These are phyloP conservation scores for Eremothecium cymbalariae DNA, from an alignment of 1,139 yeast genomes.

Conservation along the genomic window DNA sequence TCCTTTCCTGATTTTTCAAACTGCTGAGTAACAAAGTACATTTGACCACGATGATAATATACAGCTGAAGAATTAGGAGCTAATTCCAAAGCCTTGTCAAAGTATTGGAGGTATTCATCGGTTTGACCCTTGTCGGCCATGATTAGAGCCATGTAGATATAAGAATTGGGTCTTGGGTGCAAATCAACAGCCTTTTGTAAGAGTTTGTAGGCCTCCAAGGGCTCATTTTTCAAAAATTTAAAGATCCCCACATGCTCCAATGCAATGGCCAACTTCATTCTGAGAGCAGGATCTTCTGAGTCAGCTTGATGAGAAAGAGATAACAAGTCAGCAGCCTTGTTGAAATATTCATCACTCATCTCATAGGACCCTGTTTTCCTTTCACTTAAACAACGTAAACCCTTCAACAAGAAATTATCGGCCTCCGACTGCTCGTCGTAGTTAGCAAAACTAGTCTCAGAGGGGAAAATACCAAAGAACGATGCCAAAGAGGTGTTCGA, in stretches of 20 bases:
- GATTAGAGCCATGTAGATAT: slow-evolving; percentile 75
- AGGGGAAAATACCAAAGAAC: slow-evolving; percentile 58
- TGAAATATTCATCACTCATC: slow-evolving; percentile 59
- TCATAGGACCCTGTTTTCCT: slow-evolving; percentile 68
- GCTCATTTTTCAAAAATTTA: slow-evolving; percentile 72
- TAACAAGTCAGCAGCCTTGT: slow-evolving; percentile 57
- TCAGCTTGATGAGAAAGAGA: slow-evolving; percentile 32
- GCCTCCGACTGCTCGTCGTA: slow-evolving; percentile 45
- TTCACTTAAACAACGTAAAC: slow-evolving; percentile 51
- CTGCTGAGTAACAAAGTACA: slow-evolving; percentile 72
- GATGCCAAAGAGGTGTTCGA: slow-evolving; percentile 80
- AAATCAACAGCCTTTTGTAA: slow-evolving; percentile 58
- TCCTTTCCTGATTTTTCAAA: slow-evolving; percentile 63
- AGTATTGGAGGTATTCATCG: slow-evolving; percentile 43
- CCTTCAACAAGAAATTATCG: slow-evolving; percentile 61
- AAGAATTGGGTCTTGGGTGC: slow-evolving; percentile 73
- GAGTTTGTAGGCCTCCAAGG: slow-evolving; percentile 50
- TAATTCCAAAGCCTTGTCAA: slow-evolving; percentile 61
- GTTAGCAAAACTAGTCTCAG: slow-evolving; percentile 29
- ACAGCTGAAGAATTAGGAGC: slow-evolving; percentile 73
- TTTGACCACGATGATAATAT: slow-evolving; percentile 92
- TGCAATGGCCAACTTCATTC: slow-evolving; percentile 56
- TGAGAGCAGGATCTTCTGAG: slow-evolving; percentile 32
- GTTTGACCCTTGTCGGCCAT: slow-evolving; percentile 77
- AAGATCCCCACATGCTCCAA: slow-evolving; percentile 78